Percentiles rank a stretch among this genome's conserved stretches.
Conservation (phyloP, 257 asterid species). For the Ballota nigra region DNA sequence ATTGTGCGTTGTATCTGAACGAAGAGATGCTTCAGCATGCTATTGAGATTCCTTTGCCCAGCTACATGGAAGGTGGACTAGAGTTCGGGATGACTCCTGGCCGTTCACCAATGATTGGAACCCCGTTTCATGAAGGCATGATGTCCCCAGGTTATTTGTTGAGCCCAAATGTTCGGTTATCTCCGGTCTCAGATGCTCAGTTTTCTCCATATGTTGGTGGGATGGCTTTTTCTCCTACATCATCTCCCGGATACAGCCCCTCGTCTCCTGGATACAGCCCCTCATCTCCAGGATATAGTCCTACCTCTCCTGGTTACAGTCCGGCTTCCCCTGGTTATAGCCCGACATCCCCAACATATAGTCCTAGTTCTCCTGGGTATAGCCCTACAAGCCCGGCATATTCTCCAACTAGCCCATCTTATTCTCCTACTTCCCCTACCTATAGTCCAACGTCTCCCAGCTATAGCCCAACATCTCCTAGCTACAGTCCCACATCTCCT, state of each 20-base stretch:
- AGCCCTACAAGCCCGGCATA: conserved; percentile 94
- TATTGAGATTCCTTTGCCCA: conserved; percentile 83
- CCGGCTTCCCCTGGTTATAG: conserved; percentile 89
- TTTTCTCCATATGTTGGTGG: conserved; percentile 86
- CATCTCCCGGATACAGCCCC: conserved; percentile 81
- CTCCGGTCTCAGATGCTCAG: conserved; percentile 78
- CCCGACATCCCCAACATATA: conserved; percentile 91
- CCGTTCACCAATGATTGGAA: conserved; percentile 80
- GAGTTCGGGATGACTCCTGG: conserved; percentile 96
- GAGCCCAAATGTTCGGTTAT: conserved; percentile 76
- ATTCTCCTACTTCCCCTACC: conserved; percentile 83
- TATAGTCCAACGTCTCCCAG: conserved; percentile 73
- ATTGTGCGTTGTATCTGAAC: conserved; percentile 75
- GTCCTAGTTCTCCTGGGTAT: conserved; percentile 92
- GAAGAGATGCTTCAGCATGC: conserved; percentile 96
- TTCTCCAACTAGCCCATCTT: conserved; percentile 90
- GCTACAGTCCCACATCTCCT: conserved; percentile 90
- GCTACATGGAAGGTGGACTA: conserved; percentile 90
- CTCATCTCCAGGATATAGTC: conserved; percentile 83
- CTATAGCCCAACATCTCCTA: conserved; percentile 84
- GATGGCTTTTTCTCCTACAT: conserved; percentile 87
- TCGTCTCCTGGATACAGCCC: conserved; percentile 83
- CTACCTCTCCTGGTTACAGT: conserved; percentile 83
- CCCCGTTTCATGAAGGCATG: conserved; percentile 93
- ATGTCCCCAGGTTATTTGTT: conserved; percentile 84